Evolutionary conservation across 495 filamentous ascomycete genomes (phyloP).

Genomic region (Penicillium longicatenatum): DNA sequence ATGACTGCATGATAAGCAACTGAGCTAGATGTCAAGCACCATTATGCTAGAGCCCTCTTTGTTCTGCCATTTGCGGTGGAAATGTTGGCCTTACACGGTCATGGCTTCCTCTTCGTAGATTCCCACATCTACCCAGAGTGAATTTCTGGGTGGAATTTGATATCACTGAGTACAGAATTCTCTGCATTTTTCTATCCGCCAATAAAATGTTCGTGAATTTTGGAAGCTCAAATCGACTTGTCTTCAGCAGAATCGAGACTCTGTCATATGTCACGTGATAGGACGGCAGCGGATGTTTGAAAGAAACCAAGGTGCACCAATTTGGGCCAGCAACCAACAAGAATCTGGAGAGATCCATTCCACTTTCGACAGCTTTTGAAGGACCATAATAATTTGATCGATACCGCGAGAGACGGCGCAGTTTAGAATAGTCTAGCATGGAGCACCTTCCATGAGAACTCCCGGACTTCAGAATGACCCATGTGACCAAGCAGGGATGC

Average conservation of each 20-base stretch:
- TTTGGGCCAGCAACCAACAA: not conserved
- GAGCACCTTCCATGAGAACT: constrained; percentile 1
- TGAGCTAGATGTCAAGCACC: not conserved
- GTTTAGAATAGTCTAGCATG: too few species aligned
- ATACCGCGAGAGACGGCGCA: constrained; percentile 1
- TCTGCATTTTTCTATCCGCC: constrained; percentile 4
- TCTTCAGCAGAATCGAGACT: not conserved
- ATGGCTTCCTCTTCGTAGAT: constrained; percentile 2
- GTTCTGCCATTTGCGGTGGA: not conserved
- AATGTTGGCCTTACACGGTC: not conserved
- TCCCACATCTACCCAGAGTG: not conserved
- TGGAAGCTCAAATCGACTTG: constrained; percentile 7
- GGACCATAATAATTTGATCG: not conserved
- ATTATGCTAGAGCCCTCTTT: not conserved
- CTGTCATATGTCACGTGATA: not conserved
- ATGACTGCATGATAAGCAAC: not conserved
- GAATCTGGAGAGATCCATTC: not conserved
- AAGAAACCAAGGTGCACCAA: not conserved
- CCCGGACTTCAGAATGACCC: not conserved
- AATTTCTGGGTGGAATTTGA: constrained; percentile 2
- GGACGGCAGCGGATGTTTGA: not conserved
- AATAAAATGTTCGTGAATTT: constrained; percentile 4
- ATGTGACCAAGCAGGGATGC: not conserved
- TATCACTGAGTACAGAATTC: constrained; percentile 1
- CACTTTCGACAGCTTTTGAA: not conserved